A percentile compares a stretch with the other conserved stretches of the same genome.
phyloP scores from a whole-genome alignment of 2,329 filamentous ascomycete species.

The Diaporthe helianthi region DNA sequence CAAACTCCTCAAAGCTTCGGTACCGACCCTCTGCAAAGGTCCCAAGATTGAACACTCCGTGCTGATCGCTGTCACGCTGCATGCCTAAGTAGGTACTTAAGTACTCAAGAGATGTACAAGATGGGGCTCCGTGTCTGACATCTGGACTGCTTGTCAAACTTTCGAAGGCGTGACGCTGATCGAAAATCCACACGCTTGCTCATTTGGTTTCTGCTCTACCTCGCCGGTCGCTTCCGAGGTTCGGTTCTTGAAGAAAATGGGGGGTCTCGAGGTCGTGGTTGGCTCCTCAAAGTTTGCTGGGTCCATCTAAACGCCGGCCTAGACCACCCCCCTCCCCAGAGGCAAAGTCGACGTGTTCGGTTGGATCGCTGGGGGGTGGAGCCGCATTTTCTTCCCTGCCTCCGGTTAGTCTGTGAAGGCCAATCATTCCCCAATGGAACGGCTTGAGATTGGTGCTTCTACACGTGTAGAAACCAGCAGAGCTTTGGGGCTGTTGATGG shows the following conservation, averaged over 20 bases:
- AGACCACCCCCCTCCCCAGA: no score
- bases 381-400: background rate
- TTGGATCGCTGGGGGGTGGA: background rate
- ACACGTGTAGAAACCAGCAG: background rate
- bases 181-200: background rate
- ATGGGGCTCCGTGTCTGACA: background rate
- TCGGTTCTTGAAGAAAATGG: background rate
- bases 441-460: background rate
- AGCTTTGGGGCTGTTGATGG: background rate
- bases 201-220: background rate
- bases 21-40: background rate
- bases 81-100: no score
- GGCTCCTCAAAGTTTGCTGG: background rate
- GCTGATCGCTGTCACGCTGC: background rate
- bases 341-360: background rate
- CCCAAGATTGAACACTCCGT: background rate
- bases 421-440: background rate
- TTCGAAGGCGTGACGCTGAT: background rate
- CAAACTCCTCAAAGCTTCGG: background rate
- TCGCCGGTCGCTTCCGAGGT: background rate
- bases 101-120: background rate
- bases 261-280: no score
- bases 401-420: background rate
- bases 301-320: no score
- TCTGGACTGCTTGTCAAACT: no score